Conservation (phyloP, 768 basidiomycete genomes). For the Lentinula sp. region DNA sequence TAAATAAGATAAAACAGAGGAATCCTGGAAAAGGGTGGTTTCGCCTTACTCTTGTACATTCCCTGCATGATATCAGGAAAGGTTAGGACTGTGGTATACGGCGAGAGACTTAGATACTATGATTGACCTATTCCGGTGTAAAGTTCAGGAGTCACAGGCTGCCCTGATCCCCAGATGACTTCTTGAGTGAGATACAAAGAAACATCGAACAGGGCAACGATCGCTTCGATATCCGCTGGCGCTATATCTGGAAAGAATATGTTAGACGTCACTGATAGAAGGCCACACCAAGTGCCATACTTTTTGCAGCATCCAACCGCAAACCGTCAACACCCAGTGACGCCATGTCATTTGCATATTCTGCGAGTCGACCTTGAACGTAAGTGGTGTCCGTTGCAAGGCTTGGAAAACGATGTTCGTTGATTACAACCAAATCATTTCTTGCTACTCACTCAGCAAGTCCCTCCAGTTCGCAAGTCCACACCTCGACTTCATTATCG, state of each 20-base stretch:
- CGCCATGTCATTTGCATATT: slow-evolving; percentile 54
- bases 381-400: slow-evolving; percentile 58
- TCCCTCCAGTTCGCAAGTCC: slow-evolving; percentile 44
- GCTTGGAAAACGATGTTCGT: slow-evolving; percentile 20
- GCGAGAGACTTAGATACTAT: background rate
- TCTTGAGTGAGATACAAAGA: slow-evolving; percentile 62
- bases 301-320: slow-evolving; percentile 60
- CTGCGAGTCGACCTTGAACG: slow-evolving; percentile 48
- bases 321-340: slow-evolving; percentile 59
- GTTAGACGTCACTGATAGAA: background rate
- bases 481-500: slow-evolving; percentile 46
- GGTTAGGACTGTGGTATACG: background rate
- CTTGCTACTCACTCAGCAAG: background rate
- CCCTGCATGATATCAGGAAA: slow-evolving; percentile 20
- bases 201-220: slow-evolving; percentile 34
- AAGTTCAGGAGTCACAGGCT: slow-evolving; percentile 50
- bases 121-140: slow-evolving; percentile 45
- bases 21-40: no score
- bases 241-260: slow-evolving; percentile 41
- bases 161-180: slow-evolving; percentile 43
- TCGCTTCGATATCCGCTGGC: slow-evolving; percentile 47
- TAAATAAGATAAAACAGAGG: slow-evolving; percentile 7
- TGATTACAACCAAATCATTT: background rate
- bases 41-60: slow-evolving; percentile 56
- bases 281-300: slow-evolving; percentile 19